Conservation (phyloP, 257 asterid genomes). For the Avicennia marina region DNA sequence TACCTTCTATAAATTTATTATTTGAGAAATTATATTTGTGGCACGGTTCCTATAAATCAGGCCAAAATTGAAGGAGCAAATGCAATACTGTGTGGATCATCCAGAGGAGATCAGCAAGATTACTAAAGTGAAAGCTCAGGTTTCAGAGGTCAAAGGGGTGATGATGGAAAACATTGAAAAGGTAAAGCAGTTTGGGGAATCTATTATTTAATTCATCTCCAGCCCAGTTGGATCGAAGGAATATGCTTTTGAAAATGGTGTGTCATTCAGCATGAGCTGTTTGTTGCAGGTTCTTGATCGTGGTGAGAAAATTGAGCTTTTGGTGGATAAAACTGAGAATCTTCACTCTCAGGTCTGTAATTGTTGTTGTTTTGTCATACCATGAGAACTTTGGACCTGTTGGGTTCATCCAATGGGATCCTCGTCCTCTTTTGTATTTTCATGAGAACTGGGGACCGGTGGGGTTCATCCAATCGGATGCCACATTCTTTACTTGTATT, state of each 20-base stretch:
- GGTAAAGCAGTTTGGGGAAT: conserved; percentile 15
- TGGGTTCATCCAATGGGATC: background rate
- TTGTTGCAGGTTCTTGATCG: conserved; percentile 48
- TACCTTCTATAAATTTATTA: background rate
- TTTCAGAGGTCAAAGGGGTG: conserved; percentile 52
- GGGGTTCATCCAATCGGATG: background rate
- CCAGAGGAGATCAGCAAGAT: conserved; percentile 47
- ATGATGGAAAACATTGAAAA: conserved; percentile 55
- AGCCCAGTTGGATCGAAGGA: background rate
- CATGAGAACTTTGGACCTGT: background rate
- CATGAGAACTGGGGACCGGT: background rate
- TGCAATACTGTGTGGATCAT: conserved; percentile 52
- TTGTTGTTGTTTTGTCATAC: background rate
- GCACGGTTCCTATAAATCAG: conserved; percentile 12
- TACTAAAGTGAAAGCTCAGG: conserved; percentile 51
- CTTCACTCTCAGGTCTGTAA: conserved; percentile 50
- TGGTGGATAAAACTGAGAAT: conserved; percentile 52
- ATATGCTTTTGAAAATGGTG: background rate
- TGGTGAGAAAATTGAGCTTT: conserved; percentile 51
- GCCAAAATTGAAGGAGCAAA: conserved; percentile 48
- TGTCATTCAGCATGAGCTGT: background rate
- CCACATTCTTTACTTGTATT: background rate
- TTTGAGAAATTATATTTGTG: background rate
- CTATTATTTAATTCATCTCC: background rate
- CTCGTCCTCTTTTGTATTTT: background rate